Conservation (phyloP, 345 rosid species). For the Rhodamnia rubescens region DNA sequence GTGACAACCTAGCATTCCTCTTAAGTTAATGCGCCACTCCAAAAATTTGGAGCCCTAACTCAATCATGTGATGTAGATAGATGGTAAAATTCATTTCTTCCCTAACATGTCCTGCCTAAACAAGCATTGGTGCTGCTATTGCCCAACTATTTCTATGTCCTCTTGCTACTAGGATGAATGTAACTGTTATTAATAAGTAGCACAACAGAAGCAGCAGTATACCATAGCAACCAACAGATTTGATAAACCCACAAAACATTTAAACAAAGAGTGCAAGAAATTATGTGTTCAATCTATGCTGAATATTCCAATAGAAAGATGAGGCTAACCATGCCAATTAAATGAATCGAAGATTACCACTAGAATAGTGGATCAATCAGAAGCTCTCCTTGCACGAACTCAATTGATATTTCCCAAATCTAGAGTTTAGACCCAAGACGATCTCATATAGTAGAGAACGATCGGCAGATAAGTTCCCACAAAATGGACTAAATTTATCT, state of each 20-base stretch:
- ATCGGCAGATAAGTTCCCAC: background rate
- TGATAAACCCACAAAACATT: background rate
- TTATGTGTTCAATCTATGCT: background rate
- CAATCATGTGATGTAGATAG: background rate
- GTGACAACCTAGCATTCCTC: background rate
- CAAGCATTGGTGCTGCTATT: background rate
- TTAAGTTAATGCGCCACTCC: background rate
- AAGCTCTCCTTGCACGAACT: background rate
- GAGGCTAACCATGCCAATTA: background rate
- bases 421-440: background rate
- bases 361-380: background rate
- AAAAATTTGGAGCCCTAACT: background rate
- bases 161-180: background rate
- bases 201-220: background rate
- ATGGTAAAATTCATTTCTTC: background rate
- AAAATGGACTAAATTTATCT: background rate
- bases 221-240: background rate
- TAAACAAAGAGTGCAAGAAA: background rate
- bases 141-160: background rate
- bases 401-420: background rate
- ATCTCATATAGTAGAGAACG: background rate
- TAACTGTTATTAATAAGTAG: background rate
- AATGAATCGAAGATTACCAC: background rate
- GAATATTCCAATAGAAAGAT: background rate
- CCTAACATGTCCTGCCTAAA: background rate